Base-by-base conservation (phyloP, 2,329 filamentous ascomycete species). In the Bipolaris oryzae region DNA sequence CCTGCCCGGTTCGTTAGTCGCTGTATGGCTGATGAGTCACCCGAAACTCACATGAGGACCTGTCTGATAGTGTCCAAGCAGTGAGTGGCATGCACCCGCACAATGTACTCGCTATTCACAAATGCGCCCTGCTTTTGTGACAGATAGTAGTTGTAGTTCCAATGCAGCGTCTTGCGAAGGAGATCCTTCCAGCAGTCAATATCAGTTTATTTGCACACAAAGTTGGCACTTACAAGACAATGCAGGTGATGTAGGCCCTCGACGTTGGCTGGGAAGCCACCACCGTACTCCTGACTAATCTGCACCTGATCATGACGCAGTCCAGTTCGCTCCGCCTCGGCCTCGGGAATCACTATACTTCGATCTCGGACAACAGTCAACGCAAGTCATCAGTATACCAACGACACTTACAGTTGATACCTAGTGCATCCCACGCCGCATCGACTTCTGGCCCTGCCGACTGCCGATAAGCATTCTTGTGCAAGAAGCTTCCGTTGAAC, bases 51-150 rank as follows among this genome's bases (percentile, higher is more conserved):
- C 84, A 87, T 87, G 13, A 88, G 77, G 15, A 86, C 82, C 67
- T 88, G 85, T 1, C 85, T 82, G 42, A 88, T 57, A 3, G 83
- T 84, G 60, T 88, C 86, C 31, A 88, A 75, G 56, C 86, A 88
- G 58, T 88, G 85, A 5, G 81, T 72, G 9, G 86, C 78, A 67
- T 89, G 86, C 1, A 80, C 76, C 21, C 78, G 79, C 6, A 88
- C 71, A 41, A 87, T 82, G 34, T 76, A 71, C 18, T 85, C 83
- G 3, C 81, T 77, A 63, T 88, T 87, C 16, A 69, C 67, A 62
- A 88, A 89, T 0, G 84, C 80, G 1, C 84, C 82, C 20, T 78
- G 66, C 3, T 81, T 81, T 23, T 80, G 63, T 0, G 67, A 66
- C 57, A 79, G 79, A 70, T 88, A 88, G 66, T 86, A 82, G 16